Evolutionary conservation across 192 early-diverging fungal species (phyloP).

Genomic region (Coemansia sp.): DNA sequence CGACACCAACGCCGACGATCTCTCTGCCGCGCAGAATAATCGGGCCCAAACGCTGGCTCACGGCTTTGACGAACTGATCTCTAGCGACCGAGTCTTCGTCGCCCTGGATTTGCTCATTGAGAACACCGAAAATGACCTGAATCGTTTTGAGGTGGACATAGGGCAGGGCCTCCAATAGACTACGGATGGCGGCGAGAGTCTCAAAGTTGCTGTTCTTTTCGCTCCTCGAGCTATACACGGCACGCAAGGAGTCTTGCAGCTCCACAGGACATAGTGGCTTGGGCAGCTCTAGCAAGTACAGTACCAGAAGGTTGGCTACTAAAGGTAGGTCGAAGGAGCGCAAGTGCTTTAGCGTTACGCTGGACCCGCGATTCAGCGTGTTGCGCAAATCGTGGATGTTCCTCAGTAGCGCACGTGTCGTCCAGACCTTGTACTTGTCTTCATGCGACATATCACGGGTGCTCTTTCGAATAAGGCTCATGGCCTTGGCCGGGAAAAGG

Average conservation of each 20-base stretch:
- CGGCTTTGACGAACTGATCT: conserved; percentile 30
- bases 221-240: conserved; percentile 60
- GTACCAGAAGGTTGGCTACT: conserved; percentile 62
- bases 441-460: conserved; percentile 30
- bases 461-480: conserved; percentile 63
- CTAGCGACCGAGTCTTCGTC: conserved; percentile 18
- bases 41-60: conserved; percentile 48
- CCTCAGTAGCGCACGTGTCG: conserved; percentile 59
- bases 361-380: conserved; percentile 63
- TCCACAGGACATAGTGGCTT: conserved; percentile 69
- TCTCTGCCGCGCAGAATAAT: conserved; percentile 53
- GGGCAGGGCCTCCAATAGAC: conserved; percentile 35
- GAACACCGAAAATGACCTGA: conserved; percentile 36
- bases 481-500: conserved; percentile 61
- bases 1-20: conserved; percentile 38
- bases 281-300: conserved; percentile 76
- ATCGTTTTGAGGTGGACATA: conserved; percentile 48
- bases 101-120: conserved; percentile 29
- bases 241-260: conserved; percentile 68
- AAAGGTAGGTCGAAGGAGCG: conserved; percentile 61
- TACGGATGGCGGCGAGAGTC: conserved; percentile 22
- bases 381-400: conserved; percentile 67
- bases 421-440: conserved; percentile 67
- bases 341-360: conserved; percentile 61
- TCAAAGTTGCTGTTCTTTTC: conserved; percentile 35